Conservation (phyloP, 176 grass and related monocot species). For the Triticum monococcum region DNA sequence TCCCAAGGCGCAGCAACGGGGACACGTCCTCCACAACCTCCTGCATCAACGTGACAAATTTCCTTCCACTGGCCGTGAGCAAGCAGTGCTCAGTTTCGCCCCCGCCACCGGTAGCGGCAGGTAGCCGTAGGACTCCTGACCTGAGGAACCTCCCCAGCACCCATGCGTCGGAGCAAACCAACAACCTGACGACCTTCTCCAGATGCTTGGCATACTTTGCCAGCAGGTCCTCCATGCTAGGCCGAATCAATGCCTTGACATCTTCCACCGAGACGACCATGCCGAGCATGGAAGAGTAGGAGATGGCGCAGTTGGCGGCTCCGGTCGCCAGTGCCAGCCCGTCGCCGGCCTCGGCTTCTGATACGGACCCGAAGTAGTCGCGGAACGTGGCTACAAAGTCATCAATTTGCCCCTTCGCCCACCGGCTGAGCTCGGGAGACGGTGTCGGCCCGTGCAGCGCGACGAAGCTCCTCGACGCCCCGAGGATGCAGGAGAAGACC, state of each 20-base stretch:
- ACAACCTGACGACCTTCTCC: constrained; percentile 29
- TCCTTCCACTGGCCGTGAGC: constrained; percentile 55
- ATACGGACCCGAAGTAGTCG: constrained; percentile 28
- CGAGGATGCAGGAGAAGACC: constrained; percentile 41
- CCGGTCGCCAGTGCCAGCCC: constrained; percentile 32
- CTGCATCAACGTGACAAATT: constrained; percentile 43
- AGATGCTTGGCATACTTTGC: constrained; percentile 25
- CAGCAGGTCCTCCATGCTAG: constrained; percentile 37
- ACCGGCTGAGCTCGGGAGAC: constrained; percentile 10
- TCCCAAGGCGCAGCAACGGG: constrained; percentile 33
- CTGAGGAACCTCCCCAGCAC: constrained; percentile 38
- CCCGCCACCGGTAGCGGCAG: not conserved
- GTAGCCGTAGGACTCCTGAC: constrained; percentile 12
- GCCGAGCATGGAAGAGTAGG: constrained; percentile 26
- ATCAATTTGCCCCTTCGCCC: constrained; percentile 54
- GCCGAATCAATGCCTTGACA: constrained; percentile 19
- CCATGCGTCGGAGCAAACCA: constrained; percentile 36
- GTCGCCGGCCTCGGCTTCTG: not conserved
- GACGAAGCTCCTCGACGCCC: constrained; percentile 32
- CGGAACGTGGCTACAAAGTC: constrained; percentile 32
- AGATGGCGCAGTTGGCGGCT: constrained; percentile 29
- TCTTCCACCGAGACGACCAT: constrained; percentile 11
- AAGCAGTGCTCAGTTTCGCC: constrained; percentile 31
- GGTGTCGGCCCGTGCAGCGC: constrained; percentile 28
- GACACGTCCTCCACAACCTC: constrained; percentile 42